phyloP scores from a whole-genome alignment of 1,284 basidiomycete species.

The Naganishia cerealis region DNA sequence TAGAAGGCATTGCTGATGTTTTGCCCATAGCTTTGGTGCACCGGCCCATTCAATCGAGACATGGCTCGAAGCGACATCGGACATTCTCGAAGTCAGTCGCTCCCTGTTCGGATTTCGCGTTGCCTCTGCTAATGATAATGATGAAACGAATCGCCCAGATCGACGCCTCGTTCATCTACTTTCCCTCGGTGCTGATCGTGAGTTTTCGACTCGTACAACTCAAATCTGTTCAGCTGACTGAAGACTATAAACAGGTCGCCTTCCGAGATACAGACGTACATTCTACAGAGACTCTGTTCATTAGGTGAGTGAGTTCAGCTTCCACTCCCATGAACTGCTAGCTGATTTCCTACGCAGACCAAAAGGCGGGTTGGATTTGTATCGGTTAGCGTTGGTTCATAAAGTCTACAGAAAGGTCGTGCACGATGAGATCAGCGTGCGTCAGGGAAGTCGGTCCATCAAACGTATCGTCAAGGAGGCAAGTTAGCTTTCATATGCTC shows the following conservation, averaged over 20 bases:
- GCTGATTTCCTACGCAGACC: constrained; percentile 30
- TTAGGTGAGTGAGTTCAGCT: constrained; percentile 29
- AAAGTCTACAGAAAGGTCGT: constrained; percentile 43
- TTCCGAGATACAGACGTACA: constrained; percentile 43
- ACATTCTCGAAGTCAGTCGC: constrained; percentile 37
- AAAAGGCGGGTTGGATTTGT: constrained; percentile 41
- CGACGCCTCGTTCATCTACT: constrained; percentile 43
- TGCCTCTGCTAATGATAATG: constrained; percentile 34
- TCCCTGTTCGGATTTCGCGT: constrained; percentile 22
- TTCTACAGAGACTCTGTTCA: constrained; percentile 41
- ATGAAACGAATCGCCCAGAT: constrained; percentile 32
- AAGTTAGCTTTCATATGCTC: constrained; percentile 2
- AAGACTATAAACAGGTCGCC: constrained; percentile 15
- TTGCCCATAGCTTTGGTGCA: constrained; percentile 40
- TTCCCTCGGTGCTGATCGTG: constrained; percentile 42
- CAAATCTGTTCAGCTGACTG: constrained; percentile 20
- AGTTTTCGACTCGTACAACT: constrained; percentile 37
- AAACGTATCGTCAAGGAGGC: constrained; percentile 39
- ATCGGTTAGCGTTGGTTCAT: constrained; percentile 41
- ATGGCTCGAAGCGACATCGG: constrained; percentile 42
- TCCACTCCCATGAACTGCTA: no score
- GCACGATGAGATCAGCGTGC: constrained; percentile 43
- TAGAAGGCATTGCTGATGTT: not conserved
- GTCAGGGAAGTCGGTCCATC: constrained; percentile 40
- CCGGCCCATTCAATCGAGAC: constrained; percentile 42